Evolutionary conservation across 768 basidiomycete genomes (phyloP).

Genomic region (Pleurotus pulmonarius): DNA sequence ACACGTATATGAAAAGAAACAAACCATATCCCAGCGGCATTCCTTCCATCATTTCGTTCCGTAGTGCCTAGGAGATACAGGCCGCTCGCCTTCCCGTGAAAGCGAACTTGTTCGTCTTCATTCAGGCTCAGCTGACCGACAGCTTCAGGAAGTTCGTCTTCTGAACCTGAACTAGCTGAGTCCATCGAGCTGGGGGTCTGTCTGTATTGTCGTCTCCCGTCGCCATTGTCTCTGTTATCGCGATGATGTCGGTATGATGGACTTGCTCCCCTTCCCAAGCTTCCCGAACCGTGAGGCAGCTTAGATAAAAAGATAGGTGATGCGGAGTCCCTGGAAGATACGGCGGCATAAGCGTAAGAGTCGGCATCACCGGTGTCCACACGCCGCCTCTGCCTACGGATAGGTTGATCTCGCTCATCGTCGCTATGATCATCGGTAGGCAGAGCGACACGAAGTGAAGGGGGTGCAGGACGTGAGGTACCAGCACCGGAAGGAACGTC

Average conservation of each 20-base stretch:
- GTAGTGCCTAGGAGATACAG: conserved; percentile 66
- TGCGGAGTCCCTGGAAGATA: conserved; percentile 8
- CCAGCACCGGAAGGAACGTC: not conserved
- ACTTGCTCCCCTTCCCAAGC: conserved; percentile 3
- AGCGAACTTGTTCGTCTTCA: conserved; percentile 82
- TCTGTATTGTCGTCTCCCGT: conserved; percentile 12
- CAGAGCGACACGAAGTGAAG: conserved; percentile 14
- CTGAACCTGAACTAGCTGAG: conserved; percentile 30
- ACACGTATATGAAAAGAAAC: conserved; percentile 18
- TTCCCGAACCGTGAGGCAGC: conserved; percentile 8
- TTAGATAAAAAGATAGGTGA: conserved; percentile 7
- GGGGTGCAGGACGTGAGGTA: conserved; percentile 3
- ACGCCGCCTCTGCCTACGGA: conserved; percentile 49
- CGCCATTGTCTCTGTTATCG: conserved; percentile 3
- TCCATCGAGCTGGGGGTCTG: conserved; percentile 30
- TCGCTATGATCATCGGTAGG: conserved; percentile 9
- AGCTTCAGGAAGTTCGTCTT: conserved; percentile 55
- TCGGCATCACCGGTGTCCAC: conserved; percentile 33
- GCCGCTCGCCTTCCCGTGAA: conserved; percentile 83
- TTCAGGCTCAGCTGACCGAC: conserved; percentile 86
- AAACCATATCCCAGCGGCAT: conserved; percentile 75
- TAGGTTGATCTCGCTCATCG: conserved; percentile 25
- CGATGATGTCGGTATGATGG: conserved; percentile 1
- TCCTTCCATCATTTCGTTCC: conserved; percentile 59
- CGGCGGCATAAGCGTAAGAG: conserved; percentile 8